Conservation (phyloP, 139 green algal species). For the Edaphochlamys debaryana region DNA sequence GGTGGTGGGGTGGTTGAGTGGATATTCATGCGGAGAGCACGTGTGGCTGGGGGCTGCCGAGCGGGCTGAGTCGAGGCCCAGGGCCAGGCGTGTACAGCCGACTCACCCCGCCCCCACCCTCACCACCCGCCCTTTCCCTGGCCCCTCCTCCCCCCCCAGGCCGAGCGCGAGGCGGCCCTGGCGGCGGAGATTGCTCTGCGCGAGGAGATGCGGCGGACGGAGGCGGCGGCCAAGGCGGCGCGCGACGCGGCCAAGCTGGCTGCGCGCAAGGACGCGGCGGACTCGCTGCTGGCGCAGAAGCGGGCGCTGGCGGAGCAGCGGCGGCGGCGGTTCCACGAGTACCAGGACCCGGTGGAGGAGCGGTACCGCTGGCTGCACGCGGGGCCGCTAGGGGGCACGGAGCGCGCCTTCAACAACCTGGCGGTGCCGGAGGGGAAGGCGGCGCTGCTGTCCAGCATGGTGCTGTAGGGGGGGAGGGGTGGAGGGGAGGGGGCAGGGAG, state of each 20-base stretch:
- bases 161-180: background rate
- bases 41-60: too few relatives aligned
- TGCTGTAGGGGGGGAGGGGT: too few relatives aligned
- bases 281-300: slow-evolving; percentile 14
- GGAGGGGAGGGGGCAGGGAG: too few relatives aligned
- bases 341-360: slow-evolving; percentile 17
- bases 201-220: background rate
- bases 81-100: too few relatives aligned
- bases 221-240: background rate
- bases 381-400: slow-evolving; percentile 7
- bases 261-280: background rate
- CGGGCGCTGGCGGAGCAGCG: slow-evolving; percentile 20
- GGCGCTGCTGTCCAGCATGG: too few relatives aligned
- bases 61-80: too few relatives aligned
- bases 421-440: background rate
- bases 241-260: background rate
- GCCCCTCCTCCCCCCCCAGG: too few relatives aligned
- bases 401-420: slow-evolving; percentile 45
- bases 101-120: too few relatives aligned
- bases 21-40: too few relatives aligned
- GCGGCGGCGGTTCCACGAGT: slow-evolving; percentile 21
- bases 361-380: slow-evolving; percentile 28
- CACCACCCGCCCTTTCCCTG: too few relatives aligned
- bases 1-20: too few relatives aligned
- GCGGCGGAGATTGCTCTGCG: background rate